Evolutionary conservation across 2,329 filamentous ascomycete genomes (phyloP), one percentile per base, ranked within the genome.

Genomic region (Magnaporthiopsis rhizophila): DNA sequence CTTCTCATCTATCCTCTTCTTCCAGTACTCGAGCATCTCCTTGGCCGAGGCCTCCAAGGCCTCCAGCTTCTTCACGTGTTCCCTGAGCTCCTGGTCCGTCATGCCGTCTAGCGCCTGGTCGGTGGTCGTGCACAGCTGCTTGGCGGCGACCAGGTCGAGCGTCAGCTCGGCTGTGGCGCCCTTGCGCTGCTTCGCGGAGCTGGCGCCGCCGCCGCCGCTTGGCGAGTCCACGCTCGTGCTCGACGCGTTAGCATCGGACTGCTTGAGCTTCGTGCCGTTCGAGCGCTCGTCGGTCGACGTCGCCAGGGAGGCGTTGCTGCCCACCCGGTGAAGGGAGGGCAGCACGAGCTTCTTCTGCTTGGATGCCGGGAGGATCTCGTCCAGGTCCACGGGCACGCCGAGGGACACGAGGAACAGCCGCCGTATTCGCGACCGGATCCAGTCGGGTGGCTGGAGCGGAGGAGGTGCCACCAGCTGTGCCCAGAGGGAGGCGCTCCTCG

Each of bases 291-390:
- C 84, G 32, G 78, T 79, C 3, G 85, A 87, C 24, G 79, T 82
- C 57, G 84, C 79, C 45, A 80, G 82, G 32, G 79, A 89, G 67
- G 73, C 78, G 63, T 74, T 81, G 66, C 76, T 82, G 62, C 77
- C 82, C 73, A 75, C 70, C 21, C 73, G 75, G 64, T 79, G 78
- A 24, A 95, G 88, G 7, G 93, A 97, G 0, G 95, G 95, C 1
- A 99, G 83, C 5, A 99, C 85, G 24, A 99, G 87, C 74, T 98
- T 98, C 83, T 98, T 98, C 75, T 99, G 95, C 76, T 98, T 98
- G 15, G 91, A 96, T 0, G 94, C 93, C 0, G 95, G 95, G 9
- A 99, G 85, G 64, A 99, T 98, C 78, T 99, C 95, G 76, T 99
- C 95, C 0, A 99, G 83, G 71, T 99, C 95, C 59, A 99, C 92